These are phyloP conservation scores for Metschnikowia lachancei DNA, from an alignment of 805 yeast genomes.

Conservation along the genomic window DNA sequence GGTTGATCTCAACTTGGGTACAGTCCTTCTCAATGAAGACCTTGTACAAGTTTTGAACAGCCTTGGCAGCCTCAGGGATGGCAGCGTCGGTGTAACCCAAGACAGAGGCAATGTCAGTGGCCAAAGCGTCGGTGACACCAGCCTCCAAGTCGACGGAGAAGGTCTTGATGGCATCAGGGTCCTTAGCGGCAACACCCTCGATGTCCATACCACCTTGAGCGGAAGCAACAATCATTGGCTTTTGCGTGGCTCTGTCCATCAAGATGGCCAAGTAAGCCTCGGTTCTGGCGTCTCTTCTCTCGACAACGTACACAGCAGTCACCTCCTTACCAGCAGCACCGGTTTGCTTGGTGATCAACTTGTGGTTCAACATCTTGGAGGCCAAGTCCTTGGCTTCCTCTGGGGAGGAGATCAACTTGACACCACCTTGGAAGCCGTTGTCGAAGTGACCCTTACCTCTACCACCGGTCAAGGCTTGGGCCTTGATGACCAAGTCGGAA, in stretches of 20 bases:
- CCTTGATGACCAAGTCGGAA: conserved; percentile 89
- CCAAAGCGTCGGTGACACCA: conserved; percentile 79
- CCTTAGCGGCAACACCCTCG: conserved; percentile 93
- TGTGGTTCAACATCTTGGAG: conserved; percentile 84
- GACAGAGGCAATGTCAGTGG: conserved; percentile 69
- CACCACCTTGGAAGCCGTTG: conserved; percentile 95
- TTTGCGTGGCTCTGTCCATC: conserved; percentile 88
- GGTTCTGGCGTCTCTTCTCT: conserved; percentile 88
- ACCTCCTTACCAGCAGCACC: conserved; percentile 97
- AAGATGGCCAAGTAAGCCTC: conserved; percentile 95
- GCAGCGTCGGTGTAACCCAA: conserved; percentile 81
- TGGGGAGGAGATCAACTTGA: conserved; percentile 79
- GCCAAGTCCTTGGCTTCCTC: conserved; percentile 86
- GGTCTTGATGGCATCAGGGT: conserved; percentile 89
- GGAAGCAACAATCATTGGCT: conserved; percentile 92
- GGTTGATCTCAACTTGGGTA: conserved; percentile 98
- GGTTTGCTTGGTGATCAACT: conserved; percentile 95
- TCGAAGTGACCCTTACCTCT: conserved; percentile 99
- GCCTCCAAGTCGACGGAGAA: conserved; percentile 71
- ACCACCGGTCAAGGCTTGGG: conserved; percentile 99
- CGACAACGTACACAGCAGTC: conserved; percentile 92
- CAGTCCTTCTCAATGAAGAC: conserved; percentile 91
- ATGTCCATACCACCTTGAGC: conserved; percentile 99
- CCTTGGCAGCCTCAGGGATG: conserved; percentile 79
- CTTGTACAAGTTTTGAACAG: conserved; percentile 82